phyloP scores from a whole-genome alignment of 2,329 filamentous ascomycete species.

The Botrytis aclada region DNA sequence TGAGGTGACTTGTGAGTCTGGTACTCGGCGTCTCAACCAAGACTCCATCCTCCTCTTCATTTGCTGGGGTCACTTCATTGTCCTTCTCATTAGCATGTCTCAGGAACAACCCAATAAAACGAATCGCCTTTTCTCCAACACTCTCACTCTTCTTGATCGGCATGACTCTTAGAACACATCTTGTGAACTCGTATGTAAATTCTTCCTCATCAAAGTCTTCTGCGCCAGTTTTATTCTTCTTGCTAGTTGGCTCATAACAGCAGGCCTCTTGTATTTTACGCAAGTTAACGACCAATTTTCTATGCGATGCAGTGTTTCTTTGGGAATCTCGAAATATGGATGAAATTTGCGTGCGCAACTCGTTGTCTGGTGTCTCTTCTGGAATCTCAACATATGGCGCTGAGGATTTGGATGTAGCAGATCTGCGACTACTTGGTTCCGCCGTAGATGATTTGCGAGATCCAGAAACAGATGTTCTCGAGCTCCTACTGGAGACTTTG shows the following conservation, averaged over 20 bases:
- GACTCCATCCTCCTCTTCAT: conserved; percentile 66
- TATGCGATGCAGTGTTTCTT: conserved; percentile 81
- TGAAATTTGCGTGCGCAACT: conserved; percentile 71
- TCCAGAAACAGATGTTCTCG: conserved; percentile 39
- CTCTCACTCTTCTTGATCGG: conserved; percentile 88
- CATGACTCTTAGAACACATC: conserved; percentile 79
- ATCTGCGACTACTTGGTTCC: conserved; percentile 42
- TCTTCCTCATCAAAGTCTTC: conserved; percentile 78
- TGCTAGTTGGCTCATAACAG: conserved; percentile 58
- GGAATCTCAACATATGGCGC: conserved; percentile 50
- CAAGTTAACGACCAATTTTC: conserved; percentile 82
- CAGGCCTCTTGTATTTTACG: conserved; percentile 89
- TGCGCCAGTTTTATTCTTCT: conserved; percentile 50
- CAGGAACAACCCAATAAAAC: conserved; percentile 85
- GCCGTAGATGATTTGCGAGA: conserved; percentile 43
- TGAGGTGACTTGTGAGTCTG: conserved; percentile 70
- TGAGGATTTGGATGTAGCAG: conserved; percentile 42
- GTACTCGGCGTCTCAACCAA: conserved; percentile 81
- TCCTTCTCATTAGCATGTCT: conserved; percentile 69
- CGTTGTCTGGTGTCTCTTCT: conserved; percentile 67
- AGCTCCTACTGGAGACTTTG: conserved; percentile 43
- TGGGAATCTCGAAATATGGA: conserved; percentile 78
- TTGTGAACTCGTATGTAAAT: conserved; percentile 81
- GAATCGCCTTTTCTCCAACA: conserved; percentile 79
- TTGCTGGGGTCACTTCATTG: conserved; percentile 59